Evolutionary conservation across 352 stramenopile species (phyloP), one percentile per base, ranked within the genome.

Genomic region (Globisporangium emineosum): DNA sequence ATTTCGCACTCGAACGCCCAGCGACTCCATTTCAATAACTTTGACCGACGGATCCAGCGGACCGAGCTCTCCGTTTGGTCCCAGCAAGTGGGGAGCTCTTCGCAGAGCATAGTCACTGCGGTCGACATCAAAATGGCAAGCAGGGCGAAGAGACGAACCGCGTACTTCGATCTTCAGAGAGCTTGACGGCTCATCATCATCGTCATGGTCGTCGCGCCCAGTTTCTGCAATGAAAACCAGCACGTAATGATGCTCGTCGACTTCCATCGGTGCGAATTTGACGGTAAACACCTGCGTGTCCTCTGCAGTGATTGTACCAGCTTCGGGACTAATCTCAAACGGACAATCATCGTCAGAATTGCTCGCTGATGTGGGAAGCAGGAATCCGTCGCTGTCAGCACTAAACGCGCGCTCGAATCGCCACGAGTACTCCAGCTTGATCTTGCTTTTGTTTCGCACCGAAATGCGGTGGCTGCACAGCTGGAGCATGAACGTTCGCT

Each of bases 101-200:
- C 83, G 78, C 56, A 82, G 71, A 0, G 96, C 65, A 45, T 98
- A 98, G 49, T 98, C 89, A 33, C 85, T 96, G 10, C 73, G 75
- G 50, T 96, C 76, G 3, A 98, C 76, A 27, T 98, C 95, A 54
- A 98, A 96, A 69, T 98, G 94, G 30, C 90, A 98, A 5, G 97
- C 83, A 13, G 94, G 94, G 33, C 94, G 77, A 13, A 93, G 75
- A 3, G 92, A 95, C 27, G 67, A 72, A 29, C 92, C 94, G 2
- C 66, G 73, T 3, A 98, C 75, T 29, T 78, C 62, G 17, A 98
- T 61, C 17, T 64, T 65, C 13, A 93, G 52, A 5, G 57, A 54
- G 10, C 21, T 53, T 2, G 50, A 21, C 1, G 27, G 17, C 9
- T 45, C 33, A 6, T 23, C n/a, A 21, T 57, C 59, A 21, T 58